These are phyloP conservation scores for Pisolithus marmoratus DNA, from an alignment of 768 basidiomycete genomes.

Conservation along the genomic window DNA sequence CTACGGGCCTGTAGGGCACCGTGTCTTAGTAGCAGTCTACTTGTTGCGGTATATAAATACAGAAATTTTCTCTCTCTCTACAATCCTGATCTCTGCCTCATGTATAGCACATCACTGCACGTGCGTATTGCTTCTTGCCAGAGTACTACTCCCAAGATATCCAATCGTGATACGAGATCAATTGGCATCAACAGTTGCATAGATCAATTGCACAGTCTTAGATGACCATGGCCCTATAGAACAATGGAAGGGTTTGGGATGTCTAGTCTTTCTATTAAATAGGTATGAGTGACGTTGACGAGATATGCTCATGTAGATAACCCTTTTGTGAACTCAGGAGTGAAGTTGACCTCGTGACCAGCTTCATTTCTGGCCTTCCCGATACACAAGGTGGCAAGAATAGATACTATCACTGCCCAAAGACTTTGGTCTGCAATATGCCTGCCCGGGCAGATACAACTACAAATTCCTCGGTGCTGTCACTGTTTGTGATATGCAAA, in stretches of 20 bases:
- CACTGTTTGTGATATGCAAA: background rate
- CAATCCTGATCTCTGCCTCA: no score
- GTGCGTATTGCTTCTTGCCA: no score
- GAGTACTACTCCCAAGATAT: no score
- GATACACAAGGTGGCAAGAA: slow-evolving; percentile 17
- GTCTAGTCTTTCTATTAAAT: background rate
- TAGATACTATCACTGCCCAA: slow-evolving; percentile 17
- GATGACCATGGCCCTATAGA: background rate
- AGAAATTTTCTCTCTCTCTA: no score
- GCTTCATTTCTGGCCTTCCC: slow-evolving; percentile 16
- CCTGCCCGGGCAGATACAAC: slow-evolving; percentile 17
- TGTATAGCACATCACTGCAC: no score
- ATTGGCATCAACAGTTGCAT: no score
- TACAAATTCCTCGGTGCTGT: background rate
- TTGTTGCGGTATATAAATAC: no score
- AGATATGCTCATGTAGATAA: background rate
- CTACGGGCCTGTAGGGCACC: no score
- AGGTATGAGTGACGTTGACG: background rate
- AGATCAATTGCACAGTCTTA: no score
- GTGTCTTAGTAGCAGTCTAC: no score
- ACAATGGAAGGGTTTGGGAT: background rate
- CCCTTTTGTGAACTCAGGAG: slow-evolving; percentile 12
- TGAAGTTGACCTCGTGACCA: slow-evolving; percentile 18
- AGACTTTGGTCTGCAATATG: slow-evolving; percentile 10
- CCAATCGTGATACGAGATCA: no score